Percentiles rank a stretch among this genome's conserved stretches.
Conservation (phyloP, 163 green algal species). For the Volvox carteri region DNA sequence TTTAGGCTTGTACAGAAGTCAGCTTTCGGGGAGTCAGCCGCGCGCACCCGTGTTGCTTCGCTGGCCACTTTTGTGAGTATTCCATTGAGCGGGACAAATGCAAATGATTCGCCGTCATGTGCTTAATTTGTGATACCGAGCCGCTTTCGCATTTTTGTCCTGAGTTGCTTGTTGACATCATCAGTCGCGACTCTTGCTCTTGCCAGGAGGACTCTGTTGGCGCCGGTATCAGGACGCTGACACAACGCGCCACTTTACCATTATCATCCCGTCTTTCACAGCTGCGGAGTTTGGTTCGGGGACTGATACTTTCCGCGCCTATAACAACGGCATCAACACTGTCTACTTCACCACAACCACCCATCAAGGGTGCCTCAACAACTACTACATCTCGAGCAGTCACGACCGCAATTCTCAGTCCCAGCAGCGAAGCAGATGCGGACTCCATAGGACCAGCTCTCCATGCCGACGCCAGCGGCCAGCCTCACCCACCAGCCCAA, state of each 20-base stretch:
- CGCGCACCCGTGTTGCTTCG: background rate
- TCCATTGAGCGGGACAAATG: too few species aligned
- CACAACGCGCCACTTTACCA: background rate
- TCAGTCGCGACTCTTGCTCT: background rate
- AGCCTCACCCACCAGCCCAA: background rate
- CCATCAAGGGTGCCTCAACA: too few species aligned
- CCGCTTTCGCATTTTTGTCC: too few species aligned
- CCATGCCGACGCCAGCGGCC: too few species aligned
- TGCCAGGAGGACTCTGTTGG: background rate
- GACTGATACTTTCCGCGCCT: background rate
- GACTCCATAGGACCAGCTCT: background rate
- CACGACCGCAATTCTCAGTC: background rate
- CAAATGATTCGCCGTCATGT: too few species aligned
- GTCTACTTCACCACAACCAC: too few species aligned
- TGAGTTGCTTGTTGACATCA: background rate
- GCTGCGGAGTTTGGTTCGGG: background rate
- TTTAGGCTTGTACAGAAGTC: background rate
- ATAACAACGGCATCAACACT: too few species aligned
- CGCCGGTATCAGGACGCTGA: background rate
- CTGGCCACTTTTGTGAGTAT: background rate
- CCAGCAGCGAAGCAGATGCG: too few species aligned
- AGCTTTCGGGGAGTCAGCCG: background rate
- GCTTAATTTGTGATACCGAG: background rate
- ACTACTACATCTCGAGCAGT: background rate
- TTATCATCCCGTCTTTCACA: background rate